A percentile compares a stretch with the other conserved stretches of the same genome.
phyloP scores from a whole-genome alignment of 805 yeast genomes.

The Blastobotrys robertii region DNA sequence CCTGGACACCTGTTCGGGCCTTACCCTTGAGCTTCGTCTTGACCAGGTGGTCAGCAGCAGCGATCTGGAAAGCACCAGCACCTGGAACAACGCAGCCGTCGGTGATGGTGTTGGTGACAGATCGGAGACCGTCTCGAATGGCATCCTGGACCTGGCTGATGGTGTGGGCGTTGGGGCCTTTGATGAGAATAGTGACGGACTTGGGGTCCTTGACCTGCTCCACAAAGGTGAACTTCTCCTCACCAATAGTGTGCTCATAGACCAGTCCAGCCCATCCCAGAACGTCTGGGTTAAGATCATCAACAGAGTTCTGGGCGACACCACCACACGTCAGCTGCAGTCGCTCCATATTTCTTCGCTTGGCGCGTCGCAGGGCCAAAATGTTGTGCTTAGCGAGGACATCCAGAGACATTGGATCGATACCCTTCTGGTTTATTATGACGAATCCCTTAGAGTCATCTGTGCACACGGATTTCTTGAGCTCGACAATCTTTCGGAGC shows the following conservation, averaged over 20 bases:
- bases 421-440: conserved; percentile 95
- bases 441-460: conserved; percentile 77
- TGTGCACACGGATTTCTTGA: conserved; percentile 79
- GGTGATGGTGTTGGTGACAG: conserved; percentile 82
- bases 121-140: conserved; percentile 91
- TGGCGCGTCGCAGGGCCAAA: conserved; percentile 92
- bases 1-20: conserved; percentile 80
- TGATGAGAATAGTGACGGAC: conserved; percentile 82
- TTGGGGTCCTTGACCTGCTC: conserved; percentile 83
- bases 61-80: conserved; percentile 90
- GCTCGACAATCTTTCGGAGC: conserved; percentile 78
- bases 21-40: conserved; percentile 63
- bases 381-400: conserved; percentile 87
- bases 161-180: conserved; percentile 86
- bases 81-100: conserved; percentile 89
- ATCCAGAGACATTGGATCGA: conserved; percentile 96
- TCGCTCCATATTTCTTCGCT: conserved; percentile 98
- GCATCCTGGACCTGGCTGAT: conserved; percentile 94
- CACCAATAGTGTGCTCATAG: conserved; percentile 89
- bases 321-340: conserved; percentile 95
- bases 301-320: conserved; percentile 95
- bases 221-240: conserved; percentile 93
- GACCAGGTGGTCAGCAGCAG: conserved; percentile 63
- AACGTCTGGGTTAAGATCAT: conserved; percentile 69
- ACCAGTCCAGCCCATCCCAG: conserved; percentile 87